Evolutionary conservation across 495 filamentous ascomycete genomes (phyloP).

Genomic region (Aspergillus campestris): DNA sequence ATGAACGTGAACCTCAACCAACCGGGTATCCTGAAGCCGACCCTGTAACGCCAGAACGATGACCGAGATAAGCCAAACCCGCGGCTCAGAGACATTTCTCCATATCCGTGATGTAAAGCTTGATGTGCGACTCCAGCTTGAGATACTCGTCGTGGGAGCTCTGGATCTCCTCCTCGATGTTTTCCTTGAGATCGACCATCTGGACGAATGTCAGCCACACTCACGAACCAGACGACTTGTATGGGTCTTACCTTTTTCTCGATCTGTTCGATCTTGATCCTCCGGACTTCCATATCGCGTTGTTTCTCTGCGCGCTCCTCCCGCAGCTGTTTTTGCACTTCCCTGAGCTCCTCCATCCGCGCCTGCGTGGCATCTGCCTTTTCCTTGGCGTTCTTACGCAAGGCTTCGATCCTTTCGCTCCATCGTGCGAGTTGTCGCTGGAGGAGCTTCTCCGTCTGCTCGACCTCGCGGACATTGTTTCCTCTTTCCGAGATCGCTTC

Average conservation of each 20-base stretch:
- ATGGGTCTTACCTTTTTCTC: slow-evolving; percentile 77
- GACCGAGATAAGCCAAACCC: slow-evolving; percentile 14
- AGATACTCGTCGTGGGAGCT: slow-evolving; percentile 83
- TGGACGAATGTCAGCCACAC: slow-evolving; percentile 26
- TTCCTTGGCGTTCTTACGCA: slow-evolving; percentile 66
- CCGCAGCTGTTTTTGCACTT: slow-evolving; percentile 68
- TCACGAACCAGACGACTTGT: neutral
- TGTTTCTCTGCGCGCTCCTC: slow-evolving; percentile 80
- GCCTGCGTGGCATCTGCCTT: slow-evolving; percentile 72
- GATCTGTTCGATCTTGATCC: slow-evolving; percentile 90
- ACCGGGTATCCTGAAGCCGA: slow-evolving; percentile 38
- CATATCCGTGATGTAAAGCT: slow-evolving; percentile 97
- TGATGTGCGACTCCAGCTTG: slow-evolving; percentile 94
- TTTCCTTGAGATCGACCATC: slow-evolving; percentile 97
- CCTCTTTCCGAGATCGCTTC: slow-evolving; percentile 82
- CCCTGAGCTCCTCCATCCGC: slow-evolving; percentile 83
- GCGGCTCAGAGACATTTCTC: slow-evolving; percentile 68
- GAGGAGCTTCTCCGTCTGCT: slow-evolving; percentile 74
- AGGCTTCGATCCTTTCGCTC: slow-evolving; percentile 73
- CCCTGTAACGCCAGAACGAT: slow-evolving; percentile 31
- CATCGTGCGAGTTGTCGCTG: slow-evolving; percentile 76
- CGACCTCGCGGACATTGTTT: slow-evolving; percentile 83
- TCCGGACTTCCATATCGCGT: slow-evolving; percentile 80
- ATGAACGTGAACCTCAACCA: slow-evolving; percentile 7
- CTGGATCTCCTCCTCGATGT: slow-evolving; percentile 88